Evolutionary conservation across 164 flowering plant genomes (phyloP).

Genomic region (Liriodendron chinense): DNA sequence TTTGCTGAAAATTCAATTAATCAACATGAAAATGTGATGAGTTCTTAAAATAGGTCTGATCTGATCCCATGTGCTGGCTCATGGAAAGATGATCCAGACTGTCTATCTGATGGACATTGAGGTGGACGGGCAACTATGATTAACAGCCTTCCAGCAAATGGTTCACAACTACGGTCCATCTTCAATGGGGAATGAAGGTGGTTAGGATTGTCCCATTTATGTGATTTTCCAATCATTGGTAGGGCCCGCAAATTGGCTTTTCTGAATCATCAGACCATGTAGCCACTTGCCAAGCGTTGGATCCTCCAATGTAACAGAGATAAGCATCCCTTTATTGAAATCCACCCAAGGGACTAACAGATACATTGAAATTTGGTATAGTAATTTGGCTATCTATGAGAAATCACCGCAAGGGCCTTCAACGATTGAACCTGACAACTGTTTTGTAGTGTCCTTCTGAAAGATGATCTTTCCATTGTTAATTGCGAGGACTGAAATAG

Average conservation of each 20-base stretch:
- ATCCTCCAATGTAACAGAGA: background rate
- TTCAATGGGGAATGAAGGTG: too few relatives aligned
- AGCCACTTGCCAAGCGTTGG: background rate
- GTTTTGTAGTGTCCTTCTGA: conserved; percentile 14
- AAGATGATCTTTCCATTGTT: conserved; percentile 60
- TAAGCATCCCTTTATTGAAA: background rate
- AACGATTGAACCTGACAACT: conserved; percentile 16
- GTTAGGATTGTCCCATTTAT: too few relatives aligned
- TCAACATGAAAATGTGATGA: background rate
- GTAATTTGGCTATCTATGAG: background rate
- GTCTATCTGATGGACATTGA: too few relatives aligned
- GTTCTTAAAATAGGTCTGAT: background rate
- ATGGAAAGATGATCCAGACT: too few relatives aligned
- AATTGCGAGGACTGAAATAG: conserved; percentile 59
- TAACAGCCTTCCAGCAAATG: too few relatives aligned
- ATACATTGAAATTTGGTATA: background rate
- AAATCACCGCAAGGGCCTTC: background rate
- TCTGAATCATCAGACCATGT: background rate
- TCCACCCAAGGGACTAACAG: background rate
- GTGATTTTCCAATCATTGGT: background rate
- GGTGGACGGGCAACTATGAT: too few relatives aligned
- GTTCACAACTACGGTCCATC: too few relatives aligned
- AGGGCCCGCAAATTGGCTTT: background rate
- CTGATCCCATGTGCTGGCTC: background rate
- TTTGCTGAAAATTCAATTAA: background rate